Conservation (phyloP, 2,329 filamentous ascomycete species). For the Exserohilum turcica region DNA sequence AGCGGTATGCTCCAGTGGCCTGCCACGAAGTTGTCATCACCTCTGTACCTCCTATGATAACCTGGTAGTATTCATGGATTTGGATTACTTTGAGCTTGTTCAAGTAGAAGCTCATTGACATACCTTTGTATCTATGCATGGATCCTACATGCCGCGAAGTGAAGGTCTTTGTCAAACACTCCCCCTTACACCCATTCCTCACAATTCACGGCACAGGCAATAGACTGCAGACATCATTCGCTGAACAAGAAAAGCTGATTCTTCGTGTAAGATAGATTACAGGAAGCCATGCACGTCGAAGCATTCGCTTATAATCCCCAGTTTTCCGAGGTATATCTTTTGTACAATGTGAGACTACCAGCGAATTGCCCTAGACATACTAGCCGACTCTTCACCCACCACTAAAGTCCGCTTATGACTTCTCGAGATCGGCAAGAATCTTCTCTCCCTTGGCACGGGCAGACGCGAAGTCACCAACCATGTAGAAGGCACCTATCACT, state of each 20-base stretch:
- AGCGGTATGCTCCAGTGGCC: too few species aligned
- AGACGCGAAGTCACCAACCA: constrained; percentile 95
- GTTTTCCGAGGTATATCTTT: constrained; percentile 44
- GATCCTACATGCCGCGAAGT: too few species aligned
- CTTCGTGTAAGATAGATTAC: constrained; percentile 50
- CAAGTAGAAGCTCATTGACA: too few species aligned
- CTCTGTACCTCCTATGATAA: too few species aligned
- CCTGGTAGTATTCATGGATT: too few species aligned
- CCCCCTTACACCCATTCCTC: too few species aligned
- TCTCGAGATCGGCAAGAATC: constrained; percentile 94
- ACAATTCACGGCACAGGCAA: too few species aligned
- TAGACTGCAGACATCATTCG: too few species aligned
- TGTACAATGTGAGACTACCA: constrained; percentile 46
- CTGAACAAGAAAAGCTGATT: constrained; percentile 38
- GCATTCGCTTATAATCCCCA: constrained; percentile 42
- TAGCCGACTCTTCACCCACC: constrained; percentile 43
- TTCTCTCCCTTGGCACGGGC: constrained; percentile 98
- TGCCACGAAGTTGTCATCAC: too few species aligned
- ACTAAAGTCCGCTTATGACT: constrained; percentile 43
- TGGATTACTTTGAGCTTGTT: too few species aligned
- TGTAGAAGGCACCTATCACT: constrained; percentile 76
- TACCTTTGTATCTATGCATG: too few species aligned
- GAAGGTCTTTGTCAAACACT: too few species aligned
- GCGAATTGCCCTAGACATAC: constrained; percentile 38
- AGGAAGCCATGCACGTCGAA: constrained; percentile 44